Base-by-base conservation (phyloP, 2,329 filamentous ascomycete genomes). In the Penicillium digitatum region DNA sequence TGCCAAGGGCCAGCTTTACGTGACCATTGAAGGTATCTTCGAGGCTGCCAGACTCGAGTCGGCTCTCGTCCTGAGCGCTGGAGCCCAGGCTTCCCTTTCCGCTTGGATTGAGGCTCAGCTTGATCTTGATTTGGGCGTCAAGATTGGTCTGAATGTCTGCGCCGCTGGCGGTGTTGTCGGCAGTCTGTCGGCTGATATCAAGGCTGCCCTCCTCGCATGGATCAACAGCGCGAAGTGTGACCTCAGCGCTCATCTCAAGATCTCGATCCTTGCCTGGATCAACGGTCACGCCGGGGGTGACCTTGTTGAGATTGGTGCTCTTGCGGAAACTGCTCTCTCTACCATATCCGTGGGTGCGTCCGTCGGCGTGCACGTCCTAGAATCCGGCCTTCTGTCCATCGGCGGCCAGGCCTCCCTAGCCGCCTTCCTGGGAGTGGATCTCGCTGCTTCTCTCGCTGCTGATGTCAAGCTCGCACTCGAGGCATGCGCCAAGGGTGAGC, bases 11-110 rank as follows among this genome's bases (percentile, higher is more conserved):
- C 64, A 67, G n/a, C 64, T 74, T 48, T 67, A 63, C 48, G 70
- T 73, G 39, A 71, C 66, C 40, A 32, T 73, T 20, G 70, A 73
- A 16, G 72, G 72, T 68, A 71, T 74, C 55, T 67, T 71, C 50
- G 50, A 58, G 22, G 51, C 66, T 18, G 48, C 65, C 46, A 62
- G 66, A 18, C 60, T 70, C 11, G 63, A 60, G 26, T 59, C 62
- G n/a, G 62, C 63, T 40, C 66, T 72, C 20, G 64, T 72, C 48
- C 65, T 74, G 32, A 69, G 62, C 53, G 58, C 60, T 31, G 63
- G 63, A 27, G 62, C 65, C 31, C 70, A 72, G 57, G 32, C 63
- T 49, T 56, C 63, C 40, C 66, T 74, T 20, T 38, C 59, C 32
- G 57, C 66, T 45, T 72, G 69, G 62, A 57, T 73, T 34, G 56